These are phyloP conservation scores for Luffa acutangula DNA, from an alignment of 306 rosid genomes.

Conservation along the genomic window DNA sequence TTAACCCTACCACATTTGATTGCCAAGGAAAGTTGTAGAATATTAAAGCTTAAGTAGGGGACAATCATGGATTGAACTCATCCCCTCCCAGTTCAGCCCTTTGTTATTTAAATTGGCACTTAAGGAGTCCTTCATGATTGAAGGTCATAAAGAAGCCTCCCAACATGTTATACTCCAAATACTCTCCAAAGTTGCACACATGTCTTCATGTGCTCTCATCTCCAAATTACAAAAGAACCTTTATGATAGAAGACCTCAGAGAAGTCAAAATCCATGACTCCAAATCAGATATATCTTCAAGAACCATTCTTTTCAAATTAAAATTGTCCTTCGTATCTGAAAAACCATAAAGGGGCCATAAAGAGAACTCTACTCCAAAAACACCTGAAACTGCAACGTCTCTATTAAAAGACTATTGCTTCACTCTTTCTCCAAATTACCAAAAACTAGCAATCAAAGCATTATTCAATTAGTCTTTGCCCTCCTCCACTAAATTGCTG, in stretches of 20 bases:
- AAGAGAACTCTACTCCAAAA: background rate
- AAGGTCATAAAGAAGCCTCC: background rate
- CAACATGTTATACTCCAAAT: background rate
- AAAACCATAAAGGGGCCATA: background rate
- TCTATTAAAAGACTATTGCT: background rate
- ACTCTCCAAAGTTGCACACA: background rate
- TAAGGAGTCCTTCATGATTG: background rate
- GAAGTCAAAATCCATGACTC: background rate
- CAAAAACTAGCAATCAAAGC: background rate
- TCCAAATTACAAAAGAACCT: background rate
- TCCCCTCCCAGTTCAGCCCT: background rate
- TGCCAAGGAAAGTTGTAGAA: background rate
- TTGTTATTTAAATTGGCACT: background rate
- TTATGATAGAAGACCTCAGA: background rate
- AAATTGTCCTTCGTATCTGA: background rate
- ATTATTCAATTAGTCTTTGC: background rate
- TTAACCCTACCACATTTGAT: background rate
- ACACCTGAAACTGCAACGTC: background rate
- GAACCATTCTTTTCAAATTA: background rate
- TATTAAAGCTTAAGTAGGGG: background rate
- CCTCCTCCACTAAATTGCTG: background rate
- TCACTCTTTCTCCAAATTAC: background rate
- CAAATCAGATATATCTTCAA: background rate
- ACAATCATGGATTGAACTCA: background rate
- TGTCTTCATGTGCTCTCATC: background rate